phyloP scores from a whole-genome alignment of 805 yeast species.

The Ogataea wickerhamii region DNA sequence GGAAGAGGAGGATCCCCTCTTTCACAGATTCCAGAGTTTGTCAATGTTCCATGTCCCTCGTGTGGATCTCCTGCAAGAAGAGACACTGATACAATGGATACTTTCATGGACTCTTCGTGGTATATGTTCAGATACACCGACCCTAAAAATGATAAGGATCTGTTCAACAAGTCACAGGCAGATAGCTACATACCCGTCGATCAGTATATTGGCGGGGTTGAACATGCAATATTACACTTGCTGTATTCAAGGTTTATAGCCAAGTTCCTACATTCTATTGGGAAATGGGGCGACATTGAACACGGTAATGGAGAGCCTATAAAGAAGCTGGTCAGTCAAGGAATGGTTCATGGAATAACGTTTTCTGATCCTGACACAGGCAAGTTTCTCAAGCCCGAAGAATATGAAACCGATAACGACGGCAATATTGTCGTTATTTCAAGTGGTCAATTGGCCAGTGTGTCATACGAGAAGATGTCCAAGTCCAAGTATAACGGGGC shows the following conservation, averaged over 20 bases:
- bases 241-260: constrained; percentile 82
- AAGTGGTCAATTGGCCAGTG: constrained; percentile 48
- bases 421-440: constrained; percentile 45
- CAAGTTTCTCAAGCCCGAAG: constrained; percentile 74
- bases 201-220: constrained; percentile 90
- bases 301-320: constrained; percentile 72
- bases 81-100: constrained; percentile 98
- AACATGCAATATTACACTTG: constrained; percentile 92
- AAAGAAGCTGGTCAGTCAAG: constrained; percentile 78
- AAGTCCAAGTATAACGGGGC: constrained; percentile 94
- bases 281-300: constrained; percentile 61
- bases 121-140: constrained; percentile 84
- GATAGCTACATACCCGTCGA: constrained; percentile 73
- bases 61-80: constrained; percentile 73
- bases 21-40: constrained; percentile 61
- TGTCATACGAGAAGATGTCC: constrained; percentile 89
- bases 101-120: constrained; percentile 98
- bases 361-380: constrained; percentile 69
- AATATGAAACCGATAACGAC: constrained; percentile 44
- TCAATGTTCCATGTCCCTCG: constrained; percentile 72
- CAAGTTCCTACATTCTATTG: constrained; percentile 67
- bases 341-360: constrained; percentile 97
- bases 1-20: constrained; percentile 66
- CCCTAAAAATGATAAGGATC: constrained; percentile 51
- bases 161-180: constrained; percentile 53